Base-by-base conservation (phyloP, 192 early-diverging fungal species). In the Coemansia reversa region DNA sequence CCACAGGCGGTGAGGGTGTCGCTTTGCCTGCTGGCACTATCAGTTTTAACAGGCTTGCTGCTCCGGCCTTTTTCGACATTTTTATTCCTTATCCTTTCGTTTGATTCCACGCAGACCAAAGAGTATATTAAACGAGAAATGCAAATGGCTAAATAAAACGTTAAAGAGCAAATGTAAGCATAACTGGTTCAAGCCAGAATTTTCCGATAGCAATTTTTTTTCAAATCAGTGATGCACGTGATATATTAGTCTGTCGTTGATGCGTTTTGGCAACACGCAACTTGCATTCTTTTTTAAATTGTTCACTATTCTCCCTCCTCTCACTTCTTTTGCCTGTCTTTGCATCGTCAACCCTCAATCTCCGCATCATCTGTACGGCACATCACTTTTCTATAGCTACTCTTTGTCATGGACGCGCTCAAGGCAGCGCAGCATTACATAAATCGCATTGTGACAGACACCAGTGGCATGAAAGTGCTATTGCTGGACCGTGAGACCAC, bases 381-480 rank as follows among this genome's bases (percentile, higher is more conserved):
- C 23, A 28, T 65, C n/a, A 23, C 16, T 20, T 29, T 45, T 23
- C 14, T 39, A 28, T 53, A 28, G 3, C 4, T 20, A 16, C 39
- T 11, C 3, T 3, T 45, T 45, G 51, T 23, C 28, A 92, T 94
- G 92, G 91, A 94, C 65, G 70, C 88, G 28, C 80, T 94, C 25
- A 91, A 92, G 66, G 87, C 88, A 11, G 79, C 87, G 11, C 91
- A 98, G 84, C 85, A 84, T 68, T 99, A 99, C 82, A 86, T 93
- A 51, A 88, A 89, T 66, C 96, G 95, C 76, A 96, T 99, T 89
- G 83, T 94, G 57, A 63, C 79, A 25, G 94, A 97, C 51, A 91
- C 92, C 20, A 73, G 86, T 53, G 96, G 96, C n/a, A 98, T 99
- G 95, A 99, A 99, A 75, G 94, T 98, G 47, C 83, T 99, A 18